Evolutionary conservation across 2,329 filamentous ascomycete species (phyloP), one percentile per base, ranked within the genome.

Genomic region (Aulographum hederae): DNA sequence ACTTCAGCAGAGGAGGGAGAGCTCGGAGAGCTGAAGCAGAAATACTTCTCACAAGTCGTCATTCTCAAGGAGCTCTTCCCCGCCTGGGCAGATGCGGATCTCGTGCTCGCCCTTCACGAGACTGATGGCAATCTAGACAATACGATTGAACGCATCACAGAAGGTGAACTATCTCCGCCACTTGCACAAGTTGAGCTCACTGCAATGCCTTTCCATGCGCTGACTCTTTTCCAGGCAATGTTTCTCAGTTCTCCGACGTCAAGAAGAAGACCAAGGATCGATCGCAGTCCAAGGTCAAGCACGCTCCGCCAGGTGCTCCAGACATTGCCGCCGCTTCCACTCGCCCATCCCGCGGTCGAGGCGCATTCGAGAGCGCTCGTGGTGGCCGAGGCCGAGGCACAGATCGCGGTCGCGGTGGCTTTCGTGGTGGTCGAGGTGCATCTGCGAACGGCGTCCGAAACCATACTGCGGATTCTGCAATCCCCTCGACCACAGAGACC

Each of bases 71-170:
- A 93, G 55, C 75, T 95, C 61, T 94, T 93, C 62, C 73, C 81
- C 37, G 78, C 84, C 56, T 95, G 86, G 89, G 86, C 84, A 45
- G 81, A 93, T 49, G 81, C 85, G 54, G 86, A 95, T 54, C 72
- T 95, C 40, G 73, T 95, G 41, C 89, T 89, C 53, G 85, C 85
- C 39, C 67, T 98, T 37, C 73, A 92, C 56, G 89, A 98, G 63
- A 78, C 76, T 34, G 69, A 80, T 46, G 80, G 79, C 46, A 78
- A 65, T 56, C 64, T 82, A 46, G 69, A 78, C 44, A 58, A 69
- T 45, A 72, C 78, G 41, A 78, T 80, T 50, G 73, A 78, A 46
- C 73, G 74, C 55, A 86, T 89, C 54, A 72, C 75, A 45, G 76
- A 85, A 56, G 78, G 78, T 84, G 63, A 48, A 54, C 38, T 20